Evolutionary conservation across 1,284 basidiomycete genomes (phyloP), one percentile per base, ranked within the genome.

Genomic region (Earliella scabrosa): DNA sequence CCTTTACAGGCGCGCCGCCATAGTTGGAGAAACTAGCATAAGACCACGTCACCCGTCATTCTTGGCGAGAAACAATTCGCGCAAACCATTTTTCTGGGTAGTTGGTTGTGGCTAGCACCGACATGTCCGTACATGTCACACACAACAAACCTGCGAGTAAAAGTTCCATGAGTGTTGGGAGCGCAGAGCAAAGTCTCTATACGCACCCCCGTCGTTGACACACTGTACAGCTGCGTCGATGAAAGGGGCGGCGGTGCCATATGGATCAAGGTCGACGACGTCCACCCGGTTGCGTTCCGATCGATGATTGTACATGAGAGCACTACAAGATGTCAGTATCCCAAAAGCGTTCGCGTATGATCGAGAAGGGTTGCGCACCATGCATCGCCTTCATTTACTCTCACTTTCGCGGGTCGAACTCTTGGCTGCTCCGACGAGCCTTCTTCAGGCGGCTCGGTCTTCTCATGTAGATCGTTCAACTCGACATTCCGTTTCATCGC

Each of bases 191-290:
- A 3, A 8, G 21, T 8, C 23, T 11, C 2, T 13, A 31, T 20
- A 60, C 78, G 61, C 49, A 88, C 94, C 95, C 68, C 91, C 94
- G 64, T 97, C 95, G 23, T 85, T 83, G 2, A 98, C 81, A 52
- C 86, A 87, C 67, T 97, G 95, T n/a, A 99, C 88, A 0, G 97
- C 95, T n/a, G 89, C 90, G 67, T 99, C 97, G 29, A 99, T 87
- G 72, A 99, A 99, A 0, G 96, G 95, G 3, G 95, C 91, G 1
- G 97, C 97, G 5, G 95, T 97, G 0, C 97, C 97, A 69, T 99
- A 99, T 0, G 97, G 97, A 70, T 99, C 97, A 16, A 99, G 81
- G 71, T 99, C 97, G 20, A 99, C 88, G 29, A 95, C 93, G 63
- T 99, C 95, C 34, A 98, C 96, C 5, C 90, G 87, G 11, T 82